Evolutionary conservation across 352 stramenopile genomes (phyloP).

Genomic region (Globisporangium camurandrum): DNA sequence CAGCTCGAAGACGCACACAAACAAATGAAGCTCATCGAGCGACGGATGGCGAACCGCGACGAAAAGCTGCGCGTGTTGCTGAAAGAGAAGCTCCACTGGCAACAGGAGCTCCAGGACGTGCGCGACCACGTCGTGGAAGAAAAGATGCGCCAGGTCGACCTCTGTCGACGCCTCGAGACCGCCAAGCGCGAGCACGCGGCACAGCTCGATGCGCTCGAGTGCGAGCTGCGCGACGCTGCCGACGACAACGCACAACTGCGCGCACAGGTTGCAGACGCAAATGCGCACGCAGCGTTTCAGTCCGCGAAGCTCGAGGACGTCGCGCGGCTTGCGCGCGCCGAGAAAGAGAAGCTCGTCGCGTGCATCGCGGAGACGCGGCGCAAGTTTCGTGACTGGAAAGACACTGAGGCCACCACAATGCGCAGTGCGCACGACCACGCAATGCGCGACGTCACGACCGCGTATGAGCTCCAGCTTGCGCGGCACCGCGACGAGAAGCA

Average conservation of each 20-base stretch:
- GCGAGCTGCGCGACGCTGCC: slow-evolving; percentile 17
- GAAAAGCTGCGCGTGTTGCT: slow-evolving; percentile 53
- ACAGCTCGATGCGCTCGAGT: slow-evolving; percentile 29
- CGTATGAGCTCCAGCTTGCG: slow-evolving; percentile 61
- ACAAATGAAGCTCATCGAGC: slow-evolving; percentile 49
- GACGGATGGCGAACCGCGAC: slow-evolving; percentile 46
- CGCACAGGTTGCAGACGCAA: slow-evolving; percentile 27
- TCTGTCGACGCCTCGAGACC: slow-evolving; percentile 47
- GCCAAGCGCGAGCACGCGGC: slow-evolving; percentile 32
- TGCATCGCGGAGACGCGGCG: slow-evolving; percentile 44
- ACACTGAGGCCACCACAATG: slow-evolving; percentile 33
- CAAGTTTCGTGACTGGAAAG: slow-evolving; percentile 65
- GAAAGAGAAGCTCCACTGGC: slow-evolving; percentile 66
- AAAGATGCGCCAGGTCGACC: slow-evolving; percentile 64
- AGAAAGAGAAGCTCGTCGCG: slow-evolving; percentile 44
- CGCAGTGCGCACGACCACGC: slow-evolving; percentile 36
- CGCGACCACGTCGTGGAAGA: slow-evolving; percentile 55
- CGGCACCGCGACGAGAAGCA: slow-evolving; percentile 67
- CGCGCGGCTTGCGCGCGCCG: slow-evolving; percentile 33
- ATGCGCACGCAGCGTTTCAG: slow-evolving; percentile 33
- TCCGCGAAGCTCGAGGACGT: slow-evolving; percentile 42
- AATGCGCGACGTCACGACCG: slow-evolving; percentile 38
- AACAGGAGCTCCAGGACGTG: slow-evolving; percentile 53
- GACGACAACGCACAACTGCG: slow-evolving; percentile 47
- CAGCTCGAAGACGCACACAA: slow-evolving; percentile 47